Evolutionary conservation across 371 early-diverging fungal genomes (phyloP).

Genomic region (Rhizopus delemar): DNA sequence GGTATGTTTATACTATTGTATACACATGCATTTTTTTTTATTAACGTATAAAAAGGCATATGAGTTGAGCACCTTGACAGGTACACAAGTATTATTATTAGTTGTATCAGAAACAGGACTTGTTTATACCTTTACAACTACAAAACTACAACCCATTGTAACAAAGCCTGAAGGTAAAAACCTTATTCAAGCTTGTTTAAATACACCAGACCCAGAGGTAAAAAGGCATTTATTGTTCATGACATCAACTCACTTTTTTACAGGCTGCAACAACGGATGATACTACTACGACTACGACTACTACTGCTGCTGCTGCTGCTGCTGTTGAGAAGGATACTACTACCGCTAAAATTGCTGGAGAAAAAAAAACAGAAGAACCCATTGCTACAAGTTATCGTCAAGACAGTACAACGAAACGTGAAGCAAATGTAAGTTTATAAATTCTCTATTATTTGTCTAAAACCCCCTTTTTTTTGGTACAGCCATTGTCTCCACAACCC

Average conservation of each 20-base stretch:
- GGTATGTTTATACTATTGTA: conserved; percentile 38
- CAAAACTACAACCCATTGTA: conserved; percentile 94
- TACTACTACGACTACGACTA: not conserved
- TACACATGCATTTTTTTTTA: conserved; percentile 2
- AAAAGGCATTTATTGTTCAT: not conserved
- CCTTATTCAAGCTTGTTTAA: conserved; percentile 94
- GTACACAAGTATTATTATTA: conserved; percentile 94
- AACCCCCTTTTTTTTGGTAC: not conserved
- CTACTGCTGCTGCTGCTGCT: not conserved
- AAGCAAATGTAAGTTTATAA: not conserved
- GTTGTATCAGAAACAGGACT: conserved; percentile 98
- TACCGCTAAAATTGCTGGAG: not conserved
- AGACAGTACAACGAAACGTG: not conserved
- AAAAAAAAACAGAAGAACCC: not conserved
- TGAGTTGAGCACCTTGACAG: conserved; percentile 95
- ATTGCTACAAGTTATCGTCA: not conserved
- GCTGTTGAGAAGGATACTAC: too few relatives aligned
- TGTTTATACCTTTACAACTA: conserved; percentile 98
- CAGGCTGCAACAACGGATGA: not conserved
- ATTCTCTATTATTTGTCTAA: too few relatives aligned
- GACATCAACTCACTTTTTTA: not conserved
- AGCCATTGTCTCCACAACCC: not conserved
- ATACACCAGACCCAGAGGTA: conserved; percentile 68
- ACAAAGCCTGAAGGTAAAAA: conserved; percentile 93
- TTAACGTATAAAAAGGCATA: conserved; percentile 69